phyloP scores from a whole-genome alignment of 495 filamentous ascomycete species.

The Hyaloscypha variabilis region DNA sequence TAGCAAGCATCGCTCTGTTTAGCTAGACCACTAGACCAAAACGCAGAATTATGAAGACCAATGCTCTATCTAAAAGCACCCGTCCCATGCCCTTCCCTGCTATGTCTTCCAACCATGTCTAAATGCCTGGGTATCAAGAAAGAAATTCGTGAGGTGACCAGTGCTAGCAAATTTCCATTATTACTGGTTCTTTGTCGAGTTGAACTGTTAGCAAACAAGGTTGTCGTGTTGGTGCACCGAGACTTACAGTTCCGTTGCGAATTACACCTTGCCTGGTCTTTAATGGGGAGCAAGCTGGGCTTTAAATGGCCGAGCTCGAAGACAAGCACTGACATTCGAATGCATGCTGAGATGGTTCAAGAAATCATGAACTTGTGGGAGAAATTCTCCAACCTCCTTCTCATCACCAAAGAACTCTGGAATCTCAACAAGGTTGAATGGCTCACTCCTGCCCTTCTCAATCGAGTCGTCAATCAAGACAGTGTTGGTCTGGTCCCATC shows the following conservation, averaged over 20 bases:
- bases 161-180: neutral
- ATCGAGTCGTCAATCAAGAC: slow-evolving; percentile 83
- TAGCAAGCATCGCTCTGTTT: slow-evolving; percentile 3
- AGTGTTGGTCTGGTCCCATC: slow-evolving; percentile 85
- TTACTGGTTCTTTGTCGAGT: neutral
- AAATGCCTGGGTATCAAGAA: slow-evolving; percentile 17
- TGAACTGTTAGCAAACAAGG: neutral
- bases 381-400: slow-evolving; percentile 37
- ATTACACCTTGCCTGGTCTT: neutral
- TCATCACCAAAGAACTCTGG: slow-evolving; percentile 68
- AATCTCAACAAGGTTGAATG: slow-evolving; percentile 78
- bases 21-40: slow-evolving; percentile 7
- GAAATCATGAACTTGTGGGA: slow-evolving; percentile 52
- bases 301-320: slow-evolving; percentile 31
- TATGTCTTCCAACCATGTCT: neutral
- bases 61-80: neutral
- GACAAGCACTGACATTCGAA: slow-evolving; percentile 49
- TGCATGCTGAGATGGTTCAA: slow-evolving; percentile 45
- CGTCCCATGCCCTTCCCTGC: neutral
- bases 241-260: neutral
- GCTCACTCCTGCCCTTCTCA: slow-evolving; percentile 80
- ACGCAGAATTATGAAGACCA: slow-evolving; percentile 4
- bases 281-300: neutral
- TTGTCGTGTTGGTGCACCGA: neutral
- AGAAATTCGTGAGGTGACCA: slow-evolving; percentile 8